These are phyloP conservation scores for Areca catechu DNA, from an alignment of 176 grass and related monocot species.

Conservation along the genomic window DNA sequence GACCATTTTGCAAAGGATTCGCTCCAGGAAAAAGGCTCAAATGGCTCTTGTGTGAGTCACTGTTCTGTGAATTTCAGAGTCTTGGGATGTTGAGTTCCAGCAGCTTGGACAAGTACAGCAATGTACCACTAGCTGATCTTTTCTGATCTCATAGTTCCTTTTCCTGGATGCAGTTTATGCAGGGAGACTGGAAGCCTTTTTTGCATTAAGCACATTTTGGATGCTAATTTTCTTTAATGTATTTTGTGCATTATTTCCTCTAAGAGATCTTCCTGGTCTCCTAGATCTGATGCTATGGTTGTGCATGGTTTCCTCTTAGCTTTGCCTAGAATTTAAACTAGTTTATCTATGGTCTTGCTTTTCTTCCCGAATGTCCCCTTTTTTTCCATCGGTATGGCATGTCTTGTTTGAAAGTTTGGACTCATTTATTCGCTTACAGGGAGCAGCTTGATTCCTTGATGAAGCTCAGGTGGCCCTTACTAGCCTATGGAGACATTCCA, in stretches of 20 bases:
- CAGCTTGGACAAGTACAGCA: slow-evolving; percentile 23
- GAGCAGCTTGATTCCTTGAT: slow-evolving; percentile 76
- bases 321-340: too few relatives aligned
- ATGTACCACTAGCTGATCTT: slow-evolving; percentile 32
- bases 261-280: too few relatives aligned
- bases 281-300: too few relatives aligned
- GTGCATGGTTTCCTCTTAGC: too few relatives aligned
- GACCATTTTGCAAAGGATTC: slow-evolving; percentile 91
- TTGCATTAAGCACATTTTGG: slow-evolving; percentile 32
- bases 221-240: slow-evolving; percentile 6
- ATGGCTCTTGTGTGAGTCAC: slow-evolving; percentile 96
- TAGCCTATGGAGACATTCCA: slow-evolving; percentile 64
- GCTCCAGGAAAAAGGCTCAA: slow-evolving; percentile 67
- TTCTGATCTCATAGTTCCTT: slow-evolving; percentile 29
- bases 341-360: neutral
- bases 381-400: slow-evolving; percentile 21
- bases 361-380: slow-evolving; percentile 8
- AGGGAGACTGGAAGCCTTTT: slow-evolving; percentile 19
- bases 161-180: slow-evolving; percentile 31
- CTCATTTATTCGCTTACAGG: slow-evolving; percentile 71
- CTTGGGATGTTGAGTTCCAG: slow-evolving; percentile 27
- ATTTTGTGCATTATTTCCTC: slow-evolving; percentile 1
- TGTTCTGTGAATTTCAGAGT: slow-evolving; percentile 44
- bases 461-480: slow-evolving; percentile 86
- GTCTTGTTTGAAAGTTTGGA: slow-evolving; percentile 32